phyloP scores from a whole-genome alignment of 2,329 filamentous ascomycete genomes.

The Aureobasidium vineae region DNA sequence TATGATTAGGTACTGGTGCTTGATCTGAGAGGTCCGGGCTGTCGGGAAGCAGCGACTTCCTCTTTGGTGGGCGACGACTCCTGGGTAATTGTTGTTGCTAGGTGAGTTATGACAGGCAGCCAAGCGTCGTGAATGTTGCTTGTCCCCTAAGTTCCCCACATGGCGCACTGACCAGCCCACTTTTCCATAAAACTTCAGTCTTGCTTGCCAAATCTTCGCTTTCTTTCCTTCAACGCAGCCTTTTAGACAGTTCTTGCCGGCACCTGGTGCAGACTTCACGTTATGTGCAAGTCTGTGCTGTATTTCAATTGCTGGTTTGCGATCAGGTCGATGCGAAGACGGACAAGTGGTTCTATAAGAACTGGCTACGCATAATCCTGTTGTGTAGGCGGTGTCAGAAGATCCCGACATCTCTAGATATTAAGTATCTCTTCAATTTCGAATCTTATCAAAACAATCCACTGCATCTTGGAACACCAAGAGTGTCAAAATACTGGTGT shows the following conservation, averaged over 20 bases:
- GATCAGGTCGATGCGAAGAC: constrained; percentile 61
- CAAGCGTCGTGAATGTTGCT: neutral
- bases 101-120: neutral
- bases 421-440: constrained; percentile 1
- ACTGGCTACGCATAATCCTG: constrained; percentile 64
- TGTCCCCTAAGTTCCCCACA: constrained; percentile 12
- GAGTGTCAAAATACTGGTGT: neutral
- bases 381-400: constrained; percentile 86
- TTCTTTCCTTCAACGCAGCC: constrained; percentile 59
- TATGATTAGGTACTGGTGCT: neutral
- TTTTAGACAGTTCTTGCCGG: constrained; percentile 83
- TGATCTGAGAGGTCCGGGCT: neutral
- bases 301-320: constrained; percentile 60
- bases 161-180: neutral
- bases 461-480: neutral
- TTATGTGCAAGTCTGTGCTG: constrained; percentile 64
- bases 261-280: constrained; percentile 55
- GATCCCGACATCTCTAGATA: constrained; percentile 59
- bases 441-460: neutral
- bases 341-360: constrained; percentile 63
- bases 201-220: constrained; percentile 27
- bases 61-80: neutral
- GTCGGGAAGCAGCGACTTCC: neutral
- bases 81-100: constrained; percentile 13
- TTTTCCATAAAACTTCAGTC: constrained; percentile 12